phyloP scores from a whole-genome alignment of 1,139 yeast genomes.

The Hansenula lynferdii region DNA sequence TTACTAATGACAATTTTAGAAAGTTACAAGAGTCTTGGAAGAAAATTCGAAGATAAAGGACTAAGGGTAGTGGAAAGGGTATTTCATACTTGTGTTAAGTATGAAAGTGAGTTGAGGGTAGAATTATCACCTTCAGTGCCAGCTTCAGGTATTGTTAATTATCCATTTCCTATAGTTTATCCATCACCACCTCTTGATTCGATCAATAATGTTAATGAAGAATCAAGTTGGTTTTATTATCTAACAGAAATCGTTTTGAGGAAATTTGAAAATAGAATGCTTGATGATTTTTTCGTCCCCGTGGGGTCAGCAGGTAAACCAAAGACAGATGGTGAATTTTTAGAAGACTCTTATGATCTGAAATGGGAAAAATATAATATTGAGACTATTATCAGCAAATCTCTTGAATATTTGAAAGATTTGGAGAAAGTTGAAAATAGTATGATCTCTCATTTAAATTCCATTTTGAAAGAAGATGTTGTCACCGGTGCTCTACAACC shows the following conservation, averaged over 20 bases:
- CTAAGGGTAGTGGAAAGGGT: conserved; percentile 33
- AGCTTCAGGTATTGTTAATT: conserved; percentile 36
- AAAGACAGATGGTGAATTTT: conserved; percentile 1
- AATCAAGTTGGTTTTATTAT: conserved; percentile 43
- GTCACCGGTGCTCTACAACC: conserved; percentile 13
- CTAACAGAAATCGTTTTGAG: conserved; percentile 46
- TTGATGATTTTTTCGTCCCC: conserved; percentile 32
- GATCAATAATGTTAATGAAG: conserved; percentile 28
- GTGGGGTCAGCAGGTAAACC: conserved; percentile 3
- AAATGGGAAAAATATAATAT: conserved; percentile 16
- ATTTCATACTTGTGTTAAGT: conserved; percentile 42
- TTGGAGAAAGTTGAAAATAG: conserved; percentile 15
- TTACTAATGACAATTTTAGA: conserved; percentile 21
- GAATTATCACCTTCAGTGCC: conserved; percentile 42
- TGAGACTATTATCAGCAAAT: conserved; percentile 6
- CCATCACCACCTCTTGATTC: conserved; percentile 35
- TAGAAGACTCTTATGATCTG: conserved; percentile 10
- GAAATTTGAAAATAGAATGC: conserved; percentile 40
- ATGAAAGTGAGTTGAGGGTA: conserved; percentile 41
- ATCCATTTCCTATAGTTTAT: conserved; percentile 38
- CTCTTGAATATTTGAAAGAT: conserved; percentile 12
- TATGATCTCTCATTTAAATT: conserved; percentile 11
- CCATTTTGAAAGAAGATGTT: conserved; percentile 10
- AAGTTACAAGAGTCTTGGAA: conserved; percentile 28
- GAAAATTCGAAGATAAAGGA: conserved; percentile 24